Conservation (phyloP, 805 yeast genomes). For the Scheffersomyces spartinae region DNA sequence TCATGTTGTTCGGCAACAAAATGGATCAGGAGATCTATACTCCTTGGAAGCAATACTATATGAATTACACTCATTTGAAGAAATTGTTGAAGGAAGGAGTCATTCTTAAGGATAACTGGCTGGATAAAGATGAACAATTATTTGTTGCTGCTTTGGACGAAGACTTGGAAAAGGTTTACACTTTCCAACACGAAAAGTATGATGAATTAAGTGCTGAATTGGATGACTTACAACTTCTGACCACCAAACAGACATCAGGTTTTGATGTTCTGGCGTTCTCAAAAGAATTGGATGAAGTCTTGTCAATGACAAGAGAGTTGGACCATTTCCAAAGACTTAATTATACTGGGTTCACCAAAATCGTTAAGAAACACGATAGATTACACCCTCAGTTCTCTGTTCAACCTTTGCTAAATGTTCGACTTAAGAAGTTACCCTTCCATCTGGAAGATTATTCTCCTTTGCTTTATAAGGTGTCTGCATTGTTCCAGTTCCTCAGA, state of each 20-base stretch:
- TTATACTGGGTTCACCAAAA: conserved; percentile 89
- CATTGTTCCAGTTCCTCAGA: conserved; percentile 70
- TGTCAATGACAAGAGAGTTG: conserved; percentile 70
- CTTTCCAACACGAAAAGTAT: conserved; percentile 60
- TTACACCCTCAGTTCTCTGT: conserved; percentile 83
- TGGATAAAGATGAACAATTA: conserved; percentile 58
- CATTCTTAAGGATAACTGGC: conserved; percentile 39
- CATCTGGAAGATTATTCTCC: conserved; percentile 95
- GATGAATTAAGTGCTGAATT: conserved; percentile 56
- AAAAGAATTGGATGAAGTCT: conserved; percentile 55
- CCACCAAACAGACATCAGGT: too few relatives aligned
- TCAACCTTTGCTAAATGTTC: conserved; percentile 75
- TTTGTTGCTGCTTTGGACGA: conserved; percentile 59
- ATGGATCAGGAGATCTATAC: conserved; percentile 70
- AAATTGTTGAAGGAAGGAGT: conserved; percentile 60
- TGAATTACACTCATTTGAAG: conserved; percentile 55
- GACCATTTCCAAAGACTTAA: conserved; percentile 86
- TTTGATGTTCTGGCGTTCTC: conserved; percentile 58
- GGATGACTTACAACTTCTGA: conserved; percentile 50
- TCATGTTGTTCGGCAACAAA: conserved; percentile 83
- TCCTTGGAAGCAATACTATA: conserved; percentile 77
- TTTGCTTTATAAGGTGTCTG: conserved; percentile 68
- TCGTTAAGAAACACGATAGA: conserved; percentile 93
- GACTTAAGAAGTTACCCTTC: conserved; percentile 80
- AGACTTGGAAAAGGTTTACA: conserved; percentile 67